These are phyloP conservation scores for Ceratocystis colombiana DNA, from an alignment of 2,329 filamentous ascomycete genomes.

Conservation along the genomic window DNA sequence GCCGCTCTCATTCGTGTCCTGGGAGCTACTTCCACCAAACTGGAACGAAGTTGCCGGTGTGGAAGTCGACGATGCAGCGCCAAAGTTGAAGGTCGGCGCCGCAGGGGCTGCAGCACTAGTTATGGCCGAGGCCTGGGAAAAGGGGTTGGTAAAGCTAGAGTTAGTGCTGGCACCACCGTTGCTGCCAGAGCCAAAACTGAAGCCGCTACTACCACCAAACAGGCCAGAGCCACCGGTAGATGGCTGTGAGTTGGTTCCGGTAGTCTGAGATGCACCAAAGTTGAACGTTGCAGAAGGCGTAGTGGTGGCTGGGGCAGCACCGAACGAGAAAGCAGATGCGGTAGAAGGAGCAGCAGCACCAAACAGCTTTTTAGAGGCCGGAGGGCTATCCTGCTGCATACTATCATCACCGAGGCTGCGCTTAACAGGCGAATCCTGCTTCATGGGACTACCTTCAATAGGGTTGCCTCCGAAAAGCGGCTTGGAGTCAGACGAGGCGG, in stretches of 20 bases:
- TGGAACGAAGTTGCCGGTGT: constrained; percentile 24
- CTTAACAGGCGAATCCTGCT: constrained; percentile 33
- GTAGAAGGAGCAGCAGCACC: constrained; percentile 17
- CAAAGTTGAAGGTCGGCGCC: constrained; percentile 34
- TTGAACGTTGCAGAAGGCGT: constrained; percentile 31
- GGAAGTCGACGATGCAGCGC: constrained; percentile 27
- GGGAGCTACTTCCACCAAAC: constrained; percentile 25
- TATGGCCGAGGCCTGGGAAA: constrained; percentile 26
- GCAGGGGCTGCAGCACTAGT: constrained; percentile 26
- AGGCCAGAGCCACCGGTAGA: constrained; percentile 28
- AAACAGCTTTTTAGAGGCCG: constrained; percentile 27
- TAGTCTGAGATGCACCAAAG: constrained; percentile 33
- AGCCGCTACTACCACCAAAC: constrained; percentile 31
- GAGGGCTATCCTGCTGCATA: constrained; percentile 25
- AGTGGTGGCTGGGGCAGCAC: constrained; percentile 28
- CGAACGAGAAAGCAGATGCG: constrained; percentile 33
- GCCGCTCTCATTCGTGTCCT: constrained; percentile 29
- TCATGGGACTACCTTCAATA: constrained; percentile 38
- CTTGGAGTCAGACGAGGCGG: constrained; percentile 28
- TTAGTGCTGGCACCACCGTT: constrained; percentile 28
- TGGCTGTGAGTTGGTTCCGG: constrained; percentile 19
- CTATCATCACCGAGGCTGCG: constrained; percentile 18
- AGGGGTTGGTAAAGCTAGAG: constrained; percentile 36
- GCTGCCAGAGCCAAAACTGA: constrained; percentile 24
- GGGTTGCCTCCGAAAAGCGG: constrained; percentile 34